A percentile compares a stretch with the other conserved stretches of the same genome.
Conservation (phyloP, 2,329 filamentous ascomycete genomes). For the Curvularia sp. region DNA sequence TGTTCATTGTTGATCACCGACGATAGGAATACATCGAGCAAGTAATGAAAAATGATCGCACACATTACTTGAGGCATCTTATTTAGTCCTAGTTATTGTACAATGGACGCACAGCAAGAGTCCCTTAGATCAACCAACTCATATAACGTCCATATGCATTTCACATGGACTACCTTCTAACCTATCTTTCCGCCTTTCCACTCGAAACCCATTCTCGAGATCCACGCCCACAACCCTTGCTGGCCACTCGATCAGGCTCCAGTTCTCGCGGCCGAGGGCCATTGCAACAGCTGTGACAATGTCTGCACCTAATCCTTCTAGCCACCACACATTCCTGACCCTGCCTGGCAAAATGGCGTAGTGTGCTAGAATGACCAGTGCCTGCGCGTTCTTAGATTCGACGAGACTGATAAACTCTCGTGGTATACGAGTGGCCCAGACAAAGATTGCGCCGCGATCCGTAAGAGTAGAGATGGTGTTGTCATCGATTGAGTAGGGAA, state of each 20-base stretch:
- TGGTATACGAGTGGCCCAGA: conserved; percentile 41
- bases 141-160: conserved; percentile 41
- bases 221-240: conserved; percentile 39
- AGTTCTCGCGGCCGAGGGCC: conserved; percentile 41
- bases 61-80: background rate
- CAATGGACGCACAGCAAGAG: no score
- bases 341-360: conserved; percentile 49
- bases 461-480: conserved; percentile 37
- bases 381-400: conserved; percentile 40
- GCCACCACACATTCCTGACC: conserved; percentile 47
- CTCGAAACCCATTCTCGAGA: conserved; percentile 32
- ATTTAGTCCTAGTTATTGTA: background rate
- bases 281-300: conserved; percentile 45
- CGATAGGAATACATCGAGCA: background rate
- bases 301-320: conserved; percentile 44
- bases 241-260: conserved; percentile 44
- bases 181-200: conserved; percentile 24
- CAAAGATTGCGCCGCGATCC: conserved; percentile 45
- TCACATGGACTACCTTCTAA: conserved; percentile 32
- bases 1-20: no score
- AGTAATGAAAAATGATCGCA: background rate
- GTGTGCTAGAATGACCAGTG: conserved; percentile 50
- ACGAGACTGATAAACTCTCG: conserved; percentile 42
- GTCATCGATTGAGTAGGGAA: conserved; percentile 42
- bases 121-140: background rate